Evolutionary conservation across 2,329 filamentous ascomycete genomes (phyloP), one percentile per base, ranked within the genome.

Genomic region (Pestalotiopsis sp.): DNA sequence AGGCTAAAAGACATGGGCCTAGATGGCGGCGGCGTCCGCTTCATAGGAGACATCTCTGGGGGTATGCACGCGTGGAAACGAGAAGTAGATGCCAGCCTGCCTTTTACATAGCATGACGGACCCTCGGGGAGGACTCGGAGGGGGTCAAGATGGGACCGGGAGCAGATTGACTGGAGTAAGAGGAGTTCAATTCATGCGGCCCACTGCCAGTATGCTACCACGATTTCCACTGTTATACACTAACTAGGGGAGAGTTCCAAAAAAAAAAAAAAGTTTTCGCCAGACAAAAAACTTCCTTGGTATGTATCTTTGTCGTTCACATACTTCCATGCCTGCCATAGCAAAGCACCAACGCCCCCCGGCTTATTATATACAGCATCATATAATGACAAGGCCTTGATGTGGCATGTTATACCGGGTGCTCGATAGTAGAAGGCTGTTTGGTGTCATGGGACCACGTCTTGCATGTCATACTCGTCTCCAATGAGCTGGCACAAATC

Each of bases 1-100:
- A 90, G 88, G 73, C 81, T 95, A 68, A 91, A 91, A 74, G 87
- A 91, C 14, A 75, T 89, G 59, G 88, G 88, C 0, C 72, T 90
- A 2, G 87, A 84, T 39, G 75, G 76, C n/a, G 78, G 80, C 1
- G 87, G 87, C 0, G 79, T 82, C 60, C 84, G 89, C 12, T 88
- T 86, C 72, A 87, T 95, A 59, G 88, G 88, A 12, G 93, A 96
- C 77, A 89, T 96, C 31, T 83, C 83, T 66, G 93, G 92, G 0
- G 93, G 93, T 0, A 85, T 95, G 75, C 85, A 80, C 72, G 91
- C 92, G 4, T 96, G 93, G 93, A 92, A 89, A 76, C 80, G 86
- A 3, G 83, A 88, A 36, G 87, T 95, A 1, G 92, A 95, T 71
- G 74, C 79, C 11, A 84, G 79, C 4, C 77, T 89, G 67, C 88